Percentiles rank a stretch among this genome's conserved stretches.
Conservation (phyloP, 2,329 filamentous ascomycete genomes). For the Tympanopsis confertula region DNA sequence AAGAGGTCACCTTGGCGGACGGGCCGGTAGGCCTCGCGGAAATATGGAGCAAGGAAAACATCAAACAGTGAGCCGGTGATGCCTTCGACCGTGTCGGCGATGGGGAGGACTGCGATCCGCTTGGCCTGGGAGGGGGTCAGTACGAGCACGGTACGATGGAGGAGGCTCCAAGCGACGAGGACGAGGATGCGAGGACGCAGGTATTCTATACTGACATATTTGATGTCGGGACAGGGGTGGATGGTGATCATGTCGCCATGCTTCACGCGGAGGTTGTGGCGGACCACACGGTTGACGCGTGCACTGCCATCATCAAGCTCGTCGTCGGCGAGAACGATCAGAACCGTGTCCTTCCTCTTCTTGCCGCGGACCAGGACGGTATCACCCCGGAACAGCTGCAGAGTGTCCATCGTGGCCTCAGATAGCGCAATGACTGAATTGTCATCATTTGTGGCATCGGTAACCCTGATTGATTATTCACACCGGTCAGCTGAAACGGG, state of each 20-base stretch:
- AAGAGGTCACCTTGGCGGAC: slow-evolving; percentile 96
- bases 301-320: slow-evolving; percentile 95
- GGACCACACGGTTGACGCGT: slow-evolving; percentile 94
- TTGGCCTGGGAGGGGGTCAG: slow-evolving; percentile 56
- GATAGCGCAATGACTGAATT: slow-evolving; percentile 98
- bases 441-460: slow-evolving; percentile 97
- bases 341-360: slow-evolving; percentile 97
- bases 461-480: slow-evolving; percentile 72
- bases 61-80: slow-evolving; percentile 96
- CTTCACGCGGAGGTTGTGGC: slow-evolving; percentile 97
- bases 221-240: slow-evolving; percentile 96
- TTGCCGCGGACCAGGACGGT: slow-evolving; percentile 97
- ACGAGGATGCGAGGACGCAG: slow-evolving; percentile 1
- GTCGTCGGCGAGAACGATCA: slow-evolving; percentile 94
- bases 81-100: slow-evolving; percentile 95
- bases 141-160: neutral
- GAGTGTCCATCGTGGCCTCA: slow-evolving; percentile 96
- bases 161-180: neutral
- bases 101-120: slow-evolving; percentile 94
- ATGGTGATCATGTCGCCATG: slow-evolving; percentile 96
- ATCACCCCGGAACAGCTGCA: slow-evolving; percentile 96
- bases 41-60: slow-evolving; percentile 97
- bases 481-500: too few species aligned
- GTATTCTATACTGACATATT: slow-evolving; percentile 71
- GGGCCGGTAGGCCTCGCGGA: slow-evolving; percentile 95